Conservation (phyloP, 2,329 filamentous ascomycete species). For the Colletotrichum cereale region DNA sequence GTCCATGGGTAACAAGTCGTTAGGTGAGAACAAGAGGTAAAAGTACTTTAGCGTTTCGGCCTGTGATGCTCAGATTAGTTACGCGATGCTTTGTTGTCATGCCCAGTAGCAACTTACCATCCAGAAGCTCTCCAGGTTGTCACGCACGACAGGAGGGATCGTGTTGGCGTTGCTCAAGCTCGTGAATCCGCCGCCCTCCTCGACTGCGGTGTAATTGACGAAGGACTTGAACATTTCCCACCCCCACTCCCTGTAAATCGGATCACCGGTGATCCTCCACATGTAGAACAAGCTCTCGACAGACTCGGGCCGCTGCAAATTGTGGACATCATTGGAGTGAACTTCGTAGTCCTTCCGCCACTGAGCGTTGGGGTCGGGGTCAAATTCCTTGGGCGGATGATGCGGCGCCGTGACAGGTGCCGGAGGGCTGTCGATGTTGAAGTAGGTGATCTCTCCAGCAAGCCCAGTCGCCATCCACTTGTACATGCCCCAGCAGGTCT, state of each 20-base stretch:
- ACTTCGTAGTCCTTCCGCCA: constrained; percentile 87
- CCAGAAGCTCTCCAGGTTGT: constrained; percentile 99
- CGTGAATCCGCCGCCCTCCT: constrained; percentile 84
- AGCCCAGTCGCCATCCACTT: constrained; percentile 89
- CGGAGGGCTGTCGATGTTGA: constrained; percentile 79
- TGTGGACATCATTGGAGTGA: constrained; percentile 87
- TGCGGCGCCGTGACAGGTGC: constrained; percentile 68
- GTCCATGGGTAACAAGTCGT: constrained; percentile 85
- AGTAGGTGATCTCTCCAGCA: constrained; percentile 95
- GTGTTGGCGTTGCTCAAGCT: constrained; percentile 81
- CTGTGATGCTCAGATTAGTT: constrained; percentile 55
- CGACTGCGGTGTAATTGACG: constrained; percentile 84
- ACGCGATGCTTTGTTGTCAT: not conserved
- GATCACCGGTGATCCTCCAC: constrained; percentile 96
- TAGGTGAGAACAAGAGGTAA: constrained; percentile 90
- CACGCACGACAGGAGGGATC: constrained; percentile 76
- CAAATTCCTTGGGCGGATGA: constrained; percentile 63
- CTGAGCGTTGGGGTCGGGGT: constrained; percentile 64
- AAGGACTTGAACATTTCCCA: constrained; percentile 99
- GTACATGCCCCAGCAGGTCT: constrained; percentile 99
- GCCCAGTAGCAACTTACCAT: constrained; percentile 69
- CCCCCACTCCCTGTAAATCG: constrained; percentile 92
- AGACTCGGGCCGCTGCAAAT: constrained; percentile 94
- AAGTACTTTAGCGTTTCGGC: constrained; percentile 98
- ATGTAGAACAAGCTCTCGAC: constrained; percentile 98